Evolutionary conservation across 495 filamentous ascomycete species (phyloP), one percentile per base, ranked within the genome.

Genomic region (Cudoniella acicularis): DNA sequence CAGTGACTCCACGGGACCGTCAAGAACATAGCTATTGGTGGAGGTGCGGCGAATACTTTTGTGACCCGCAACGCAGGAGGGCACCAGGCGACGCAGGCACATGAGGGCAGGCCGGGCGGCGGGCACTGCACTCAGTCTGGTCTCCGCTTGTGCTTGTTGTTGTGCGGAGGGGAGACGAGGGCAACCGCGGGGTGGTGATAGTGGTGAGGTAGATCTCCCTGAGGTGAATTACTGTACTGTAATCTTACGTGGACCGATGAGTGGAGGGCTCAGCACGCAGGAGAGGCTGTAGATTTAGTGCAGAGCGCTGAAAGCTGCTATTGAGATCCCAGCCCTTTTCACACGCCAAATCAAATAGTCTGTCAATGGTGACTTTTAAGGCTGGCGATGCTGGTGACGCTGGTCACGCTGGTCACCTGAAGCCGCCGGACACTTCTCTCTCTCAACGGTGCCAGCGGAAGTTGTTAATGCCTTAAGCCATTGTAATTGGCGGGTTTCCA

Each of bases 1-100:
- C n/a, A n/a, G n/a, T n/a, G n/a, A n/a, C n/a, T n/a, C 13, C 24
- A 0, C 45, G 18, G 42, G 24, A 22, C n/a, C 13, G 22, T 59
- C 57, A 61, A 52, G 40, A 61, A 61, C 59, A 51, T 52, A 20
- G 18, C 45, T 52, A 54, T 53, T 36, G 30, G 30, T 36, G 13
- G 30, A 36, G 6, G 13, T 36, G 30, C 30, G 30, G 30, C 30
- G 30, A 36, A 36, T 36, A 36, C 30, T 36, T n/a, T 36, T 36
- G 30, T 36, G 30, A 36, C 13, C 30, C 30, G 6, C 43, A n/a
- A 47, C 43, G 43, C 43, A 21, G 43, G 43, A 47, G 20, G 8
- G 16, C 16, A 47, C 30, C 4, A 36, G 43, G n/a, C 13, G 20
- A 6, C 8, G 43, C 43, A 47, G 43, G 13, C 16, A 47, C 43